Percentiles rank a stretch among this genome's conserved stretches.
Conservation (phyloP, 2,329 filamentous ascomycete species). For the Thermomyces lanuginosus region DNA sequence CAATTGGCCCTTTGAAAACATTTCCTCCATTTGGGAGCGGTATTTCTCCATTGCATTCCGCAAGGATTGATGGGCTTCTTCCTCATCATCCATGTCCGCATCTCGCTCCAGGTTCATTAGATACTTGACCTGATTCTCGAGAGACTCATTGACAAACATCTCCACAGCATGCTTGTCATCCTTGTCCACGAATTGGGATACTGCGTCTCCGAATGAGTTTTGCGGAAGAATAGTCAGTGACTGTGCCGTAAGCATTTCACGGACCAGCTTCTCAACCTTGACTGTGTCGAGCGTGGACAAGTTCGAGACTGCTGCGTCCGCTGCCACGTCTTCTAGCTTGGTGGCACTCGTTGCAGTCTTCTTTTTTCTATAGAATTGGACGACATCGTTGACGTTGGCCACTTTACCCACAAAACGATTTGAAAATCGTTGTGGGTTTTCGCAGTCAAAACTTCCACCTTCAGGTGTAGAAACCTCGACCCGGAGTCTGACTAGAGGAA, state of each 20-base stretch:
- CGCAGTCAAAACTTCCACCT: constrained; percentile 71
- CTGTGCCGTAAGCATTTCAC: constrained; percentile 72
- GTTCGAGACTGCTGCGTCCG: constrained; percentile 45
- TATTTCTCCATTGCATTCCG: constrained; percentile 58
- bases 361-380: constrained; percentile 87
- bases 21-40: constrained; percentile 51
- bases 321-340: constrained; percentile 36
- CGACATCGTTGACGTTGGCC: constrained; percentile 83
- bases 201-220: constrained; percentile 81
- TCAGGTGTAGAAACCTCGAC: constrained; percentile 81
- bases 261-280: constrained; percentile 76
- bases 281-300: constrained; percentile 53
- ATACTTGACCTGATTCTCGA: constrained; percentile 53
- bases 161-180: constrained; percentile 90
- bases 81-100: constrained; percentile 52
- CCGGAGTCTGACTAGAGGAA: constrained; percentile 74
- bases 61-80: constrained; percentile 52
- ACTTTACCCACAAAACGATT: constrained; percentile 82
- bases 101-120: constrained; percentile 50
- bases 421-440: constrained; percentile 92
- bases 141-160: constrained; percentile 55
- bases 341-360: constrained; percentile 32
- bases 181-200: constrained; percentile 84
- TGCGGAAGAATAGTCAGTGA: constrained; percentile 85
- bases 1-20: constrained; percentile 49